A percentile compares a stretch with the other conserved stretches of the same genome.
Evolutionary conservation across 2,329 filamentous ascomycete genomes (phyloP).

Genomic region (Bipolaris bicolor): DNA sequence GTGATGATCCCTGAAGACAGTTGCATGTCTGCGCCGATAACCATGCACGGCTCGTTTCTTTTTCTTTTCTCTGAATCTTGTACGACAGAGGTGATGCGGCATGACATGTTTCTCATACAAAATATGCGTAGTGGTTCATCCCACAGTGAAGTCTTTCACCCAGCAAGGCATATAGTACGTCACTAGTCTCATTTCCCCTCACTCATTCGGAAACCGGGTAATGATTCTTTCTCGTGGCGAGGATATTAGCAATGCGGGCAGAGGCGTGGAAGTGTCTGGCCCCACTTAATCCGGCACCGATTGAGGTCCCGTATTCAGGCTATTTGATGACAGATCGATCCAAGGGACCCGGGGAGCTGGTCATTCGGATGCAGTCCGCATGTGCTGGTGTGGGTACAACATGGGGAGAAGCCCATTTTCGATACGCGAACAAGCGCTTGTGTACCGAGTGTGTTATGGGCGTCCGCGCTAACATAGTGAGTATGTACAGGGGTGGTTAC

Average conservation of each 20-base stretch:
- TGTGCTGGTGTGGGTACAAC: background rate
- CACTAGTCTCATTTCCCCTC: background rate
- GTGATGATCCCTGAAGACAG: background rate
- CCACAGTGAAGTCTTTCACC: background rate
- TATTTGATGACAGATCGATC: background rate
- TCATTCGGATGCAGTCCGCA: background rate
- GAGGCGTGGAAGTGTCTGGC: background rate
- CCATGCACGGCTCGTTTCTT: background rate
- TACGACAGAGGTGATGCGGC: background rate
- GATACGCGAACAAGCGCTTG: slow-evolving; percentile 4
- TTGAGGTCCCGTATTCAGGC: background rate
- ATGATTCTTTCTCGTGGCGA: background rate
- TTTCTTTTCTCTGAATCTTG: background rate
- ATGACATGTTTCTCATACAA: background rate
- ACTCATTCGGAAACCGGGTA: background rate
- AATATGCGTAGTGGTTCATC: background rate
- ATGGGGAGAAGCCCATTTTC: background rate
- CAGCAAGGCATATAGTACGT: background rate
- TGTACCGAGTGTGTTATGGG: background rate
- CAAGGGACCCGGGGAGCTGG: background rate
- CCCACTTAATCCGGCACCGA: background rate
- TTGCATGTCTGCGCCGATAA: background rate
- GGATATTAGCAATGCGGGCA: background rate
- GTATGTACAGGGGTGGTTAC: background rate
- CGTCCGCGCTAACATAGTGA: background rate